Evolutionary conservation across 345 rosid genomes (phyloP), one percentile per base, ranked within the genome.

Genomic region (Salix viminalis): DNA sequence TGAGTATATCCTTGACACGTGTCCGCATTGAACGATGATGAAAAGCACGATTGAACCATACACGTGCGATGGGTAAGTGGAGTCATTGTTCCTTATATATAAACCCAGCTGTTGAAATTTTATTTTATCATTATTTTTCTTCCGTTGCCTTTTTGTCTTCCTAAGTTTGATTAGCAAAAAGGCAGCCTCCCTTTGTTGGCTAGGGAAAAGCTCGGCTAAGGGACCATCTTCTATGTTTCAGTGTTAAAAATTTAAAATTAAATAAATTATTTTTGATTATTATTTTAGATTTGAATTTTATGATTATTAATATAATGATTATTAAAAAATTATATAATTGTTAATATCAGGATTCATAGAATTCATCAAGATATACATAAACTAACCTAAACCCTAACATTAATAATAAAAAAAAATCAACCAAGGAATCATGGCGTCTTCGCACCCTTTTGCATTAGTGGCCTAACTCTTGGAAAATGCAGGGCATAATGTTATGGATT

Each of bases 311-410:
- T 32, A 32, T 32, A 32, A 32, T 32, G 0, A 32, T 32, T 32
- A 32, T 32, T 32, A 36, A 36, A 36, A 36, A 36, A 5, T 36
- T 36, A 36, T 36, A 36, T 36, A 36, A 36, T 36, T 0, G 0
- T 4, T 34, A 34, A 4, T 34, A 4, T 34, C 0, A 34, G 0
- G 0, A 34, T 34, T 0, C 0, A 34, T 34, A 34, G 0, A 34
- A 34, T 5, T 34, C 5, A 34, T 34, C 6, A 34, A 34, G 4
- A 32, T 32, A 32, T 0, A 32, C 0, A 32, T 0, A 32, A 32
- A 32, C 0, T 32, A 0, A 32, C 0, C 0, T 0, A 0, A 32
- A 32, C 34, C 4, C 34, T 0, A 30, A 2, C 32, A 2, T 30
- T 2, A 30, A 30, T 2, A 30, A 30, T 0, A 30, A 34, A 34